Evolutionary conservation across 1,284 basidiomycete genomes (phyloP).

Genomic region (Pulveroboletus sp.): DNA sequence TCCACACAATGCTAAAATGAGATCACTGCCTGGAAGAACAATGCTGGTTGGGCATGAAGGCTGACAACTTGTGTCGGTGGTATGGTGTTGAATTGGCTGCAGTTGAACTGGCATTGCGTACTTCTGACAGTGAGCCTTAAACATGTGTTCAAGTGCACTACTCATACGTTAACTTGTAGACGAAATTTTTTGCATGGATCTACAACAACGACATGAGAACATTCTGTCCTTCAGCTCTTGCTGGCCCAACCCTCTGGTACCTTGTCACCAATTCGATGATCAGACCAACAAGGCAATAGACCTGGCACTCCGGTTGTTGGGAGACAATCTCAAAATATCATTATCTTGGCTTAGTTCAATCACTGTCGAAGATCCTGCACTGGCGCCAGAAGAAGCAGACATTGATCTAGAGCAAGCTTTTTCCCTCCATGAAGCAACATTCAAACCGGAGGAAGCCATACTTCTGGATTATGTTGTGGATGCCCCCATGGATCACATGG

Average conservation of each 20-base stretch:
- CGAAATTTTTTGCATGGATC: background rate
- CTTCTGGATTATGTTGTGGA: background rate
- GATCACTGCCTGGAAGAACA: slow-evolving; percentile 35
- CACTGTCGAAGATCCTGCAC: background rate
- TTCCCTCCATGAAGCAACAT: background rate
- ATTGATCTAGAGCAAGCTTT: background rate
- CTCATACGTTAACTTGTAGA: background rate
- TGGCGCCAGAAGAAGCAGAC: background rate
- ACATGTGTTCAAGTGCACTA: background rate
- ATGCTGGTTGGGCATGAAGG: slow-evolving; percentile 11
- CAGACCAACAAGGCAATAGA: background rate
- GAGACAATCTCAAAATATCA: background rate
- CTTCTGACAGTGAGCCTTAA: background rate
- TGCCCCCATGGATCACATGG: background rate
- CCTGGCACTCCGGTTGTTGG: background rate
- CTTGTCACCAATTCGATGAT: background rate
- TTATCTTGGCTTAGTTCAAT: background rate
- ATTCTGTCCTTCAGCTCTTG: background rate
- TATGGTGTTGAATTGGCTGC: background rate
- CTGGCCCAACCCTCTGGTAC: background rate
- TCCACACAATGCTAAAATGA: slow-evolving; percentile 32
- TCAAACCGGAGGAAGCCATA: background rate
- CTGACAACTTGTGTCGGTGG: slow-evolving; percentile 24
- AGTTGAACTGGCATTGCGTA: background rate
- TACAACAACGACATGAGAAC: background rate